These are phyloP conservation scores for Manihot esculenta DNA, from an alignment of 441 rosid genomes.

Conservation along the genomic window DNA sequence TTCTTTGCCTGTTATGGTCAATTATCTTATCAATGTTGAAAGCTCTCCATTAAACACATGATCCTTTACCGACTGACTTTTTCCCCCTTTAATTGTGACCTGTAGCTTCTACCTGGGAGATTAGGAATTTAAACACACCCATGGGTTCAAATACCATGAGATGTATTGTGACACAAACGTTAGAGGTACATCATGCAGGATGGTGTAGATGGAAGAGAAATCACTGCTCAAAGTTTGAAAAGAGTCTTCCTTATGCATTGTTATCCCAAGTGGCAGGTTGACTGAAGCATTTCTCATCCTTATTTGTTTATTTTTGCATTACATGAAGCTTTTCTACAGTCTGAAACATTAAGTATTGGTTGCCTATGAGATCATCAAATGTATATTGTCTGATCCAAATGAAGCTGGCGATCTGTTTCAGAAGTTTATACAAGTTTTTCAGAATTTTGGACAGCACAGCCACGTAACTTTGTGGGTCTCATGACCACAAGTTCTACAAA, in stretches of 20 bases:
- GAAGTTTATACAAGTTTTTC: background rate
- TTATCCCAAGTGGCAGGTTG: slow-evolving; percentile 91
- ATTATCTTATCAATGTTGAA: slow-evolving; percentile 9
- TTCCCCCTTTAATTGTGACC: slow-evolving; percentile 26
- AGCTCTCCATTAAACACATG: background rate
- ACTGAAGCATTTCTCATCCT: slow-evolving; percentile 13
- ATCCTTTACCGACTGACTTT: slow-evolving; percentile 14
- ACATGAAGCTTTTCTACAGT: background rate
- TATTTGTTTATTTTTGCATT: background rate
- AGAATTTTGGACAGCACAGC: background rate
- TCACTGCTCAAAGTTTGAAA: slow-evolving; percentile 79
- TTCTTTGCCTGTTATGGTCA: background rate
- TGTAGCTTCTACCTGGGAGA: slow-evolving; percentile 98
- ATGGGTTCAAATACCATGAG: slow-evolving; percentile 60
- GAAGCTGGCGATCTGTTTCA: background rate
- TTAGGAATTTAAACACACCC: slow-evolving; percentile 63
- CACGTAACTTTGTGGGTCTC: background rate
- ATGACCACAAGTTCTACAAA: background rate
- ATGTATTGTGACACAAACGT: slow-evolving; percentile 83
- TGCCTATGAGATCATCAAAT: background rate
- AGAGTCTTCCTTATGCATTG: slow-evolving; percentile 75
- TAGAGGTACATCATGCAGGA: slow-evolving; percentile 76
- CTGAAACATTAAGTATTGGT: background rate
- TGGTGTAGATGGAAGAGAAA: slow-evolving; percentile 86
- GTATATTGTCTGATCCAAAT: background rate